Base-by-base conservation (phyloP, 345 rosid species). In the Eucalyptus victrix region DNA sequence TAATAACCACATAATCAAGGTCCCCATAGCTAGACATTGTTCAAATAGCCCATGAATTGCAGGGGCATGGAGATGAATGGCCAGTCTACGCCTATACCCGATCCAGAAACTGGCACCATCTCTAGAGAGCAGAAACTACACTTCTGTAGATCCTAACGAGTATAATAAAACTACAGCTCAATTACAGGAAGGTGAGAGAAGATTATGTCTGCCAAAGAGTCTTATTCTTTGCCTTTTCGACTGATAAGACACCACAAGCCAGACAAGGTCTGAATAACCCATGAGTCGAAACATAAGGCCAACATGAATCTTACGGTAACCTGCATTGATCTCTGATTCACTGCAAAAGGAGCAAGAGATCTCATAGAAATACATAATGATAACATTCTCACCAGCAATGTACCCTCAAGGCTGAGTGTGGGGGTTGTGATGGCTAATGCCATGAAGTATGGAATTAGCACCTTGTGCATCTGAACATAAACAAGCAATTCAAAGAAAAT, bases 361-460 rank as follows among this genome's bases (percentile, higher is more conserved):
- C 24, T 45, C 1, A 28, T 30, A 40, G 53, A 44, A 50, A 17
- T 37, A 81, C 23, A 85, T 56, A 45, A 51, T 28, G 87, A 87
- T 86, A 26, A 65, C 54, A 86, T 76, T 76, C 93, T 12, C 90
- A 95, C 95, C 94, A 95, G 90, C 89, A 93, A 88, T 12, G 95
- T 91, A 54, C 95, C 96, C 89, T 95, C 96, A 51, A 95, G 91
- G 92, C 94, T 90, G 53, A 90, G 95, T 65, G 89, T 91, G 91
- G 91, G 87, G 9, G 95, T 95, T 56, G 96, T 94, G 88, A 91
- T 90, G 17, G 88, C 89, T 65, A 95, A 88, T 49, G 95, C 91
- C 32, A 90, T 23, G 87, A 91, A 94, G 88, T 65, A 91, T 50
- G 92, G 93, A 62, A 92, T 58, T 89, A 94, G 81, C 72, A 94